phyloP scores from a whole-genome alignment of 805 yeast species.

The Candida hungchunana region DNA sequence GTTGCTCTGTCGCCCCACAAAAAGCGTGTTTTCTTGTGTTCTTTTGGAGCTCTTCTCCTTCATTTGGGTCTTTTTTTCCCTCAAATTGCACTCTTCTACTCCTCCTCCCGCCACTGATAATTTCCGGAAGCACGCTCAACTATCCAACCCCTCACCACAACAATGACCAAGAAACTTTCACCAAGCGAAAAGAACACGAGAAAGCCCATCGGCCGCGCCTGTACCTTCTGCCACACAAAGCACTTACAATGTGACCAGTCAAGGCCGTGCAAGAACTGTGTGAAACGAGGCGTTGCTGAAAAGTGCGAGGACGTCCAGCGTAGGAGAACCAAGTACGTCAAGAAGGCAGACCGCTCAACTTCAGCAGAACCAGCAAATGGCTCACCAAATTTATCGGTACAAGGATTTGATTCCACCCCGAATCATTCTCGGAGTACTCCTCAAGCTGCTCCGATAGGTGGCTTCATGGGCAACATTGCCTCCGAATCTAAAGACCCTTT shows the following conservation, averaged over 20 bases:
- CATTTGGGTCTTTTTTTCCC: not conserved
- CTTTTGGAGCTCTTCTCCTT: not conserved
- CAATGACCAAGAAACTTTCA: conserved; percentile 64
- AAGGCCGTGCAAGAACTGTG: conserved; percentile 70
- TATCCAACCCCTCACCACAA: not conserved
- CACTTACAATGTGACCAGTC: conserved; percentile 67
- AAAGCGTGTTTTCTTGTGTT: no score
- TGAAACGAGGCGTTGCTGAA: conserved; percentile 52
- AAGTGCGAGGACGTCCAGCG: conserved; percentile 57
- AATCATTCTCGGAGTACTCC: not conserved
- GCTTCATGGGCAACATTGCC: not conserved
- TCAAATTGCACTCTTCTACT: no score
- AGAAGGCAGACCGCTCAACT: conserved; percentile 8
- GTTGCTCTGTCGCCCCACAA: no score
- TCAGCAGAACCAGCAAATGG: not conserved
- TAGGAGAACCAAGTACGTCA: conserved; percentile 38
- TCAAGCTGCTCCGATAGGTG: not conserved
- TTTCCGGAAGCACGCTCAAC: not conserved
- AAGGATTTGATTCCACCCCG: not conserved
- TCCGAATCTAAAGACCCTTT: not conserved
- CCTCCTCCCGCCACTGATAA: not conserved
- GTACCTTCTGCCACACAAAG: conserved; percentile 67
- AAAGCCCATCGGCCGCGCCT: conserved; percentile 64
- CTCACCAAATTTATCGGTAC: not conserved
- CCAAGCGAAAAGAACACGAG: conserved; percentile 48